Evolutionary conservation across 441 rosid species (phyloP).

Genomic region (Metrosideros polymorpha): DNA sequence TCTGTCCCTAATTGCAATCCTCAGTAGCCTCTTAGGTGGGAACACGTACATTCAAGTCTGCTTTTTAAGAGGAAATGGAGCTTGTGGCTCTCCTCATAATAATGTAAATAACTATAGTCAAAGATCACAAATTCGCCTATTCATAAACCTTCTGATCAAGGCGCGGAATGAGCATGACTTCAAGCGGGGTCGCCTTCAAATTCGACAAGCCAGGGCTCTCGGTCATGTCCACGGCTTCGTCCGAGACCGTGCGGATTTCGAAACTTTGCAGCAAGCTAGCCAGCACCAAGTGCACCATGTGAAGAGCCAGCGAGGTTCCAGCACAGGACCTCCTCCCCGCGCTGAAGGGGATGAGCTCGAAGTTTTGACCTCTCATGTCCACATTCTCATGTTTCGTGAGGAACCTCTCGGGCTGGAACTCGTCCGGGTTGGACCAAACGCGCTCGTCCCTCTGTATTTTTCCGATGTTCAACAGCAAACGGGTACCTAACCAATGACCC

Average conservation of each 20-base stretch:
- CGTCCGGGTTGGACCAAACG: not conserved
- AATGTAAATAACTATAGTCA: not conserved
- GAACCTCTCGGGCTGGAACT: not conserved
- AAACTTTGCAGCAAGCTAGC: not conserved
- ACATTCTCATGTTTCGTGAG: not conserved
- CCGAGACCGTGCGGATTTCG: not conserved
- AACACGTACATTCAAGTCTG: not conserved
- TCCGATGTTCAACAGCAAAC: not conserved
- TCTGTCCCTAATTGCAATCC: not conserved
- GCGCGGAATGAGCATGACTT: not conserved
- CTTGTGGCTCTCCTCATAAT: not conserved
- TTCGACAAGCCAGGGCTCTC: not conserved
- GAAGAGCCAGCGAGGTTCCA: not conserved
- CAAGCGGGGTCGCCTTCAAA: not conserved
- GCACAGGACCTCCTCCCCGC: not conserved
- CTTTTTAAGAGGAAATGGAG: not conserved
- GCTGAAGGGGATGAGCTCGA: not conserved
- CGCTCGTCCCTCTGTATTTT: not conserved
- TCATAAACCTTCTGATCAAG: not conserved
- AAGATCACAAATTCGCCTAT: not conserved
- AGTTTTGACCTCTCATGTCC: not conserved
- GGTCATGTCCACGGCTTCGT: not conserved
- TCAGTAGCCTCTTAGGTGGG: not conserved
- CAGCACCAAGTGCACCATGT: not conserved
- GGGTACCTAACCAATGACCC: not conserved